These are phyloP conservation scores for Bolboschoenoplectus hybrid DNA, from an alignment of 202 grass and related monocot genomes.

Conservation along the genomic window DNA sequence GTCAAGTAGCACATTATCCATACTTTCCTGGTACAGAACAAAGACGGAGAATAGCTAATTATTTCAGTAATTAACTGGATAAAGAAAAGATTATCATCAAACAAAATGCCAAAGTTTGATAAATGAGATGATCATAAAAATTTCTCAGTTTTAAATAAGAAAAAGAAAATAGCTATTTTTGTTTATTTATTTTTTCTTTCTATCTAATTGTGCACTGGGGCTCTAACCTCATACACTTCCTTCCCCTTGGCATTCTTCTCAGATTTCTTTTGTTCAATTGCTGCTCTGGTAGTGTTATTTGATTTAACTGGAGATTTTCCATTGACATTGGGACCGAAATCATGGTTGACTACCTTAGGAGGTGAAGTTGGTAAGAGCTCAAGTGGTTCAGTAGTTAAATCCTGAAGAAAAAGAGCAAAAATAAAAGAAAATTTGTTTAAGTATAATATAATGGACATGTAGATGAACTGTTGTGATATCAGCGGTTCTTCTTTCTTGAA, in stretches of 20 bases:
- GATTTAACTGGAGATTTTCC: conserved; percentile 32
- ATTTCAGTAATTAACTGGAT: neutral
- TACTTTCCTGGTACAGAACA: conserved; percentile 18
- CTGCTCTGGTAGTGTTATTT: conserved; percentile 27
- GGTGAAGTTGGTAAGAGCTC: conserved; percentile 38
- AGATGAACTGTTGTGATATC: neutral
- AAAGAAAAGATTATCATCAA: neutral
- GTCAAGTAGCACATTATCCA: neutral
- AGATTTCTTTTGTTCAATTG: conserved; percentile 15
- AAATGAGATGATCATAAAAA: neutral
- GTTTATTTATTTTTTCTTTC: neutral
- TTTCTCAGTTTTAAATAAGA: neutral
- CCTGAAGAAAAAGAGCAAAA: conserved; percentile 17
- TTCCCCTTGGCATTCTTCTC: conserved; percentile 34
- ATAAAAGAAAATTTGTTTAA: neutral
- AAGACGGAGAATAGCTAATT: neutral
- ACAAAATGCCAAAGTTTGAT: neutral
- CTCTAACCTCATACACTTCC: conserved; percentile 12
- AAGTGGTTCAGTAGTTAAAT: conserved; percentile 29
- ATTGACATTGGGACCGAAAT: conserved; percentile 16
- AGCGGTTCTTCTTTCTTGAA: neutral
- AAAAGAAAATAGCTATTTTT: neutral
- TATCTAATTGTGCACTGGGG: neutral
- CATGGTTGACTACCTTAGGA: neutral
- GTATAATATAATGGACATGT: neutral